Conservation (phyloP, 1,139 yeast species). For the Eremothecium gossypii region DNA sequence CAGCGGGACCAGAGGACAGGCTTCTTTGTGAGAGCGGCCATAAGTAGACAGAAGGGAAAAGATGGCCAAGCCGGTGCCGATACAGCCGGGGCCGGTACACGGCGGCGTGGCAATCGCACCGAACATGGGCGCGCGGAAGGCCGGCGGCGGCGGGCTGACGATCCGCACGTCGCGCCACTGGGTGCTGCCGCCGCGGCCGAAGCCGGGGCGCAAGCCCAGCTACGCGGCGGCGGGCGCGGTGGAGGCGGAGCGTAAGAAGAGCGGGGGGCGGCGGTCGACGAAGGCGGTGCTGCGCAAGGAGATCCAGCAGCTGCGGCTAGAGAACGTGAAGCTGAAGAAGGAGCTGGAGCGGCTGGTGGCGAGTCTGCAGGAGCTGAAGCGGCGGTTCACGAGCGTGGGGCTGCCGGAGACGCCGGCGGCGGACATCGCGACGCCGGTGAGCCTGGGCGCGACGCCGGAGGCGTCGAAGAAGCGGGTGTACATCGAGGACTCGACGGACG, state of each 20-base stretch:
- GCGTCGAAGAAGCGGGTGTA: background rate
- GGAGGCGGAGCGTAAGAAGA: background rate
- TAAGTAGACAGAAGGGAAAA: too few species aligned
- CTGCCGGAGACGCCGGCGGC: background rate
- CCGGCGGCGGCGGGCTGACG: constrained; percentile 10
- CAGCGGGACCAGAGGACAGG: too few species aligned
- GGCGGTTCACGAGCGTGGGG: constrained; percentile 5
- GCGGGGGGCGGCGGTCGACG: constrained; percentile 8
- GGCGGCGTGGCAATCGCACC: constrained; percentile 11
- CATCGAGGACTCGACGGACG: constrained; percentile 14
- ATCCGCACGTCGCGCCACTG: constrained; percentile 27
- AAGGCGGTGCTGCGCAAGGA: constrained; percentile 17
- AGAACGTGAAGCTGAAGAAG: constrained; percentile 19
- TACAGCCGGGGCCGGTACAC: constrained; percentile 8
- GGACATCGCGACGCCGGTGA: background rate
- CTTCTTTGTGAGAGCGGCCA: too few species aligned
- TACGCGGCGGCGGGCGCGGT: constrained; percentile 1
- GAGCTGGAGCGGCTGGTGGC: constrained; percentile 20
- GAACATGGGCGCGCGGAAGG: constrained; percentile 7
- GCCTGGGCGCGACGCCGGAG: background rate
- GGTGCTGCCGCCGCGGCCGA: constrained; percentile 41
- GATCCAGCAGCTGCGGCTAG: constrained; percentile 16
- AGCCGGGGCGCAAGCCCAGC: constrained; percentile 37
- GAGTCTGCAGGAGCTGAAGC: constrained; percentile 18
- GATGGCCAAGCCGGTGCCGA: constrained; percentile 10